Base-by-base conservation (phyloP, 2,329 filamentous ascomycete genomes). In the Cyphellophora europaea region DNA sequence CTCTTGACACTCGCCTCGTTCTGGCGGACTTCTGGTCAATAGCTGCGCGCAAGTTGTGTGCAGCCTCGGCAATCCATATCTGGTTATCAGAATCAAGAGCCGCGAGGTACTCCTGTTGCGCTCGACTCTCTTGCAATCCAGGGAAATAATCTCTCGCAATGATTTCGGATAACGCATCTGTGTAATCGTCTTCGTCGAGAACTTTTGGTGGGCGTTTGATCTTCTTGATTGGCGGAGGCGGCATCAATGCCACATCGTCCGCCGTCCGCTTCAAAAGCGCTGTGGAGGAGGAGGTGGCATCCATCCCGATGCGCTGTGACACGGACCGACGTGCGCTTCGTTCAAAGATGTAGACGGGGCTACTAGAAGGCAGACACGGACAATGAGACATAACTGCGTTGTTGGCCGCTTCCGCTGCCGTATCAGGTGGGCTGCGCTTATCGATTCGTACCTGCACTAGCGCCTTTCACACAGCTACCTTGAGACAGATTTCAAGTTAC, bases 131-230 rank as follows among this genome's bases (percentile, higher is more conserved):
- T 4, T 88, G 65, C 0, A 98, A 69, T 0, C 89, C 91, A 0
- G 91, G 91, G 52, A 96, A 98, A 66, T 93, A 98, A 66, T 98
- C 91, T 46, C 91, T 79, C 6, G 86, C 85, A 44, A 98, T 94
- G 54, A 98, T 96, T 49, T 91, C 81, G 0, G 88, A 94, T 17
- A 98, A 69, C 1, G 84, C 82, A 38, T 87, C 78, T 2, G 86
- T 91, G 59, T 98, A 98, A 35, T 82, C 78, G 49, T 98, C 89
- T 67, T 98, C 91, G 57, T 94, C 86, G 17, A 98, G 74, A 17
- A 95, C 78, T 43, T 81, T 82, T 43, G 80, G 78, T 0, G 91
- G 91, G 34, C 91, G 75, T 61, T 95, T 95, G 53, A 95, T 93
- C 39, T 86, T 81, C 58, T 94, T 96, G 27, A 79, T 68, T 0